phyloP scores from a whole-genome alignment of 345 rosid genomes.

The Brassica rapa region DNA sequence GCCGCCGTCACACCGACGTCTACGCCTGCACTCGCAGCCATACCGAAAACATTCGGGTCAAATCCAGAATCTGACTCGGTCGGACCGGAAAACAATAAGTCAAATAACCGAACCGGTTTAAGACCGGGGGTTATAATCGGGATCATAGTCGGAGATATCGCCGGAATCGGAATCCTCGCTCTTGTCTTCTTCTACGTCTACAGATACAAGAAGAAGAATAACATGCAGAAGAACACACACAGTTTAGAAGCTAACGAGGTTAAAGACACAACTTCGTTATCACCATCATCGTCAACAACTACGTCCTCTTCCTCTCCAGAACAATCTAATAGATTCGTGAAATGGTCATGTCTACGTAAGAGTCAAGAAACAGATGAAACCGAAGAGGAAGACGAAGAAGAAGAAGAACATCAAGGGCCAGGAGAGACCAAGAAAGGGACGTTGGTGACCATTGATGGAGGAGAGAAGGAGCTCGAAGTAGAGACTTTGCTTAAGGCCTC shows the following conservation, averaged over 20 bases:
- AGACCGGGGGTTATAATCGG: constrained; percentile 46
- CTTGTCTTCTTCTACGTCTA: constrained; percentile 41
- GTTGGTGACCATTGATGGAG: constrained; percentile 73
- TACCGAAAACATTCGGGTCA: constrained; percentile 48
- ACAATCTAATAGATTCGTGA: constrained; percentile 61
- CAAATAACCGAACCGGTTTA: constrained; percentile 31
- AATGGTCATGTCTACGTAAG: constrained; percentile 83
- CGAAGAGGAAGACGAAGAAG: constrained; percentile 44
- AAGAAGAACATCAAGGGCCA: constrained; percentile 40
- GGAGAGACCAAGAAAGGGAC: constrained; percentile 60
- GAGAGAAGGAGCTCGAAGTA: constrained; percentile 66
- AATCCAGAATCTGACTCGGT: constrained; percentile 26
- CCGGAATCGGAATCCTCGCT: constrained; percentile 45
- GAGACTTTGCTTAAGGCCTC: constrained; percentile 81
- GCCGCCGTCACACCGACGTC: constrained; percentile 54
- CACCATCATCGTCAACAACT: constrained; percentile 43
- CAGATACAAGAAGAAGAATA: constrained; percentile 40
- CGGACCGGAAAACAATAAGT: background rate
- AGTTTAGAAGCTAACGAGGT: constrained; percentile 48
- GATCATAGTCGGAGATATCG: constrained; percentile 50
- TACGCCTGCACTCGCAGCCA: constrained; percentile 66
- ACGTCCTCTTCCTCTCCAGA: constrained; percentile 61
- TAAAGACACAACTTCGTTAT: constrained; percentile 44
- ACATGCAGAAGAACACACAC: constrained; percentile 36
- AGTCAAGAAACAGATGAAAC: constrained; percentile 50